Conservation (phyloP, 139 green algal genomes). For the Pseudopediastrum boryanum region DNA sequence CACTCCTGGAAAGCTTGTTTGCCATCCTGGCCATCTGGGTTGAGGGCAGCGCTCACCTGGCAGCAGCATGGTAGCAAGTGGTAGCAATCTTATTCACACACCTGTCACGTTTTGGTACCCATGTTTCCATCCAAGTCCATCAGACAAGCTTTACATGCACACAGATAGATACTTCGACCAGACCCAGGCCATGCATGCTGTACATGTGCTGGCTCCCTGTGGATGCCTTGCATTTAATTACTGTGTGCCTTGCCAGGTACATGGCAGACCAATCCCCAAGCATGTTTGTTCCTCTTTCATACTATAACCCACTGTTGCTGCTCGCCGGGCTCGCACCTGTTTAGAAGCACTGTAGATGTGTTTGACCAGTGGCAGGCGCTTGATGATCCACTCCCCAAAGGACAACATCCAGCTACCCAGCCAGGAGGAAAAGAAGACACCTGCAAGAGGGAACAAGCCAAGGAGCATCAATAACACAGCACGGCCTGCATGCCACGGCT, state of each 20-base stretch:
- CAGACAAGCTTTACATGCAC: no score
- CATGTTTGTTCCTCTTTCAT: no score
- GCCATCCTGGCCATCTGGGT: slow-evolving; percentile 26
- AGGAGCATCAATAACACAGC: not conserved
- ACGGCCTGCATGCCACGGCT: not conserved
- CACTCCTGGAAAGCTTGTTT: slow-evolving; percentile 45
- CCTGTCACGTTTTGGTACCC: no score
- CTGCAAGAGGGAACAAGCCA: slow-evolving; percentile 31
- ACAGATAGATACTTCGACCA: no score
- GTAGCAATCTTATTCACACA: no score
- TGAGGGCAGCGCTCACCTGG: slow-evolving; percentile 29
- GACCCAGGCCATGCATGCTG: no score
- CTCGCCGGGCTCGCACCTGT: slow-evolving; percentile 68
- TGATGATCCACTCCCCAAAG: slow-evolving; percentile 93
- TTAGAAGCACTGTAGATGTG: slow-evolving; percentile 97
- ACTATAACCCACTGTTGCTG: no score
- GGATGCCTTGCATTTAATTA: no score
- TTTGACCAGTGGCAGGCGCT: slow-evolving; percentile 88
- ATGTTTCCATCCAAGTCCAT: no score
- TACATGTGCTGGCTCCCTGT: no score
- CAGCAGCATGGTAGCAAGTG: not conserved
- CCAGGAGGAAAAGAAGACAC: slow-evolving; percentile 86
- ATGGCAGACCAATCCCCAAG: no score
- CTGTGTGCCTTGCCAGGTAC: no score
- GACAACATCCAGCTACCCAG: slow-evolving; percentile 77